These are phyloP conservation scores for Pleurotus sapidus DNA, from an alignment of 768 basidiomycete species.

Conservation along the genomic window DNA sequence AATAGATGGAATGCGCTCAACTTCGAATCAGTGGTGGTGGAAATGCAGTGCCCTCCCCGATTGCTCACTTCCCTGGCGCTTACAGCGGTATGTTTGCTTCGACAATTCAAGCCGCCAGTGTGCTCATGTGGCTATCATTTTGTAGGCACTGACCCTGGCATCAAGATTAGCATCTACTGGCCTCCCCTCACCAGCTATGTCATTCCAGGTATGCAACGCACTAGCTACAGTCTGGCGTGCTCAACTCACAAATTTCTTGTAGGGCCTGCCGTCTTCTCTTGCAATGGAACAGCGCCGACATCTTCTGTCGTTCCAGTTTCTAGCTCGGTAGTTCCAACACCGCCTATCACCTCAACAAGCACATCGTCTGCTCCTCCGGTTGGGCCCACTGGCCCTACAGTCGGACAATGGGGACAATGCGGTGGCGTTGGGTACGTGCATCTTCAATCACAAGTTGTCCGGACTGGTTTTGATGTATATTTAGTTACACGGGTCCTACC, in stretches of 20 bases:
- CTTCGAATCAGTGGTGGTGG: neutral
- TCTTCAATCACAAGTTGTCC: neutral
- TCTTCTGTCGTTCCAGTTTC: neutral
- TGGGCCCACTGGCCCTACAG: neutral
- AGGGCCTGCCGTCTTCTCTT: slow-evolving; percentile 1
- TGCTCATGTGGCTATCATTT: neutral
- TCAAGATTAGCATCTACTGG: neutral
- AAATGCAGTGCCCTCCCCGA: neutral
- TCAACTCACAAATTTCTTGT: neutral
- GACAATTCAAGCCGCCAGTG: too few relatives aligned
- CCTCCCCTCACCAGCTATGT: slow-evolving; percentile 1
- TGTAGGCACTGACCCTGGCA: slow-evolving; percentile 5
- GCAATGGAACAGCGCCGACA: neutral
- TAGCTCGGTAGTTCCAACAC: neutral
- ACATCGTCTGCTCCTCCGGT: neutral
- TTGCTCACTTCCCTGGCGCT: neutral
- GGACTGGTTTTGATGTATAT: neutral
- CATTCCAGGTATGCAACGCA: neutral
- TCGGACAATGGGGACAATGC: slow-evolving; percentile 38
- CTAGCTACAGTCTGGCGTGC: neutral
- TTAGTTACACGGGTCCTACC: slow-evolving; percentile 30
- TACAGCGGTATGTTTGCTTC: neutral
- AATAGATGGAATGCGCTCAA: slow-evolving; percentile 2
- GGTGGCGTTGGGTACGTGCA: slow-evolving; percentile 41
- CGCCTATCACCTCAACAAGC: neutral